Evolutionary conservation across 2,329 filamentous ascomycete species (phyloP), one percentile per base, ranked within the genome.

Genomic region (Pseudocercospora crystallina): DNA sequence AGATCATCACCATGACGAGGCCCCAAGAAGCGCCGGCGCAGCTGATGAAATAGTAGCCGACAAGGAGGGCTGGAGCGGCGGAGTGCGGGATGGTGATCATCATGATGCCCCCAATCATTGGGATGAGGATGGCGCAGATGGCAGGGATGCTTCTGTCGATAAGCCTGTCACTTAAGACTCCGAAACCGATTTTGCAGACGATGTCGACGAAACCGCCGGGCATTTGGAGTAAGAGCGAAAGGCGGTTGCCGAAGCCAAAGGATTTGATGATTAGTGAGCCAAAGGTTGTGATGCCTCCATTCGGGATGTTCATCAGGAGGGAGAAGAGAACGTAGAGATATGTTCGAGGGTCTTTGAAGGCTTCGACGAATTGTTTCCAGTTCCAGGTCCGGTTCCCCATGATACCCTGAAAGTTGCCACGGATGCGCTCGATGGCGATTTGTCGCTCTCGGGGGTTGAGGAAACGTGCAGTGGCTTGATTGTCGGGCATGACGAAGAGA

Each of bases 401-500:
- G 20, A 26, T 26, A 41, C 71, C 71, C 63, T 68, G 71, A 52
- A 71, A 69, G 47, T 74, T 73, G 66, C 68, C 69, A 3, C 69
- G 59, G 13, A 74, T 58, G 5, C 81, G 72, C 60, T 85, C 81
- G 9, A 84, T 75, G 0, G 82, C 81, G 8, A 84, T 68, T 0
- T 82, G 60, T 48, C 80, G 83, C 39, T 85, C 82, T 11, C 79
- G 71, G 3, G 78, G 73, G 0, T 69, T 73, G 2, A 85, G 71
- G 42, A 83, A 85, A 14, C 76, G 80, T 1, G 81, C 76, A 15
- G 80, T 75, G 61, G 83, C 77, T 0, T 84, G 83, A 0, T 81
- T 83, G 58, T 87, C 84, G 0, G 84, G 84, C 74, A 87, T 82
- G 44, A 79, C 77, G 13, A 77, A 66, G 64, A 81, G 73, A 5